These are phyloP conservation scores for Diaporthe nobilis DNA, from an alignment of 2,329 filamentous ascomycete species.

Conservation along the genomic window DNA sequence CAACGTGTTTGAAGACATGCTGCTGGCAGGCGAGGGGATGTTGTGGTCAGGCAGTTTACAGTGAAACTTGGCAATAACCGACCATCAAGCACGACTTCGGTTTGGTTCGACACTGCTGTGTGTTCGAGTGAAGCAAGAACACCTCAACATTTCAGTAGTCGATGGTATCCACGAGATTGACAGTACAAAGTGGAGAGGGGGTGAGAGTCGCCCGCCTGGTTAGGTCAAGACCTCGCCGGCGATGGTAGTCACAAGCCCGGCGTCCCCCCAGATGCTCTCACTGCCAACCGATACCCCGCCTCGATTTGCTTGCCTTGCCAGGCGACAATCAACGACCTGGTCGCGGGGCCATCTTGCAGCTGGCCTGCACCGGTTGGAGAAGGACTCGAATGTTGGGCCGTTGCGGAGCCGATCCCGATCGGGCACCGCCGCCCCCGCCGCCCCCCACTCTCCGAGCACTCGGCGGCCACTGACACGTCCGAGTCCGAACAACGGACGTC, in stretches of 20 bases:
- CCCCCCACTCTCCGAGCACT: background rate
- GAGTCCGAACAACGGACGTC: background rate
- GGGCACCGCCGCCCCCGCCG: background rate
- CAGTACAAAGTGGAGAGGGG: constrained; percentile 10
- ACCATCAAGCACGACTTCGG: background rate
- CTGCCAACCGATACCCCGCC: background rate
- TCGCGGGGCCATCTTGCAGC: background rate
- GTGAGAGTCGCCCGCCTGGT: constrained; percentile 12
- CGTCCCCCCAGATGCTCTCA: background rate
- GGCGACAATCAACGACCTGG: background rate
- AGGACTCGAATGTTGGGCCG: too few species aligned
- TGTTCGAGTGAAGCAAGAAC: background rate
- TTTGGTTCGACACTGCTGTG: background rate
- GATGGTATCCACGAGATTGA: background rate
- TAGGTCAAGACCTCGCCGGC: constrained; percentile 1
- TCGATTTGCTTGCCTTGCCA: background rate
- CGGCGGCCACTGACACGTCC: background rate
- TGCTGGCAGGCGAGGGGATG: background rate
- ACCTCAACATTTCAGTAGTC: background rate
- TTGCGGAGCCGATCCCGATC: background rate
- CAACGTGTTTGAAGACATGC: constrained; percentile 44
- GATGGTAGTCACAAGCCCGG: background rate
- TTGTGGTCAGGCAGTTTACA: background rate
- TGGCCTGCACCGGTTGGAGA: background rate
- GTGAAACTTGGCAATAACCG: background rate